Evolutionary conservation across 2,329 filamentous ascomycete species (phyloP), one percentile per base, ranked within the genome.

Genomic region (Venturia nashicola): DNA sequence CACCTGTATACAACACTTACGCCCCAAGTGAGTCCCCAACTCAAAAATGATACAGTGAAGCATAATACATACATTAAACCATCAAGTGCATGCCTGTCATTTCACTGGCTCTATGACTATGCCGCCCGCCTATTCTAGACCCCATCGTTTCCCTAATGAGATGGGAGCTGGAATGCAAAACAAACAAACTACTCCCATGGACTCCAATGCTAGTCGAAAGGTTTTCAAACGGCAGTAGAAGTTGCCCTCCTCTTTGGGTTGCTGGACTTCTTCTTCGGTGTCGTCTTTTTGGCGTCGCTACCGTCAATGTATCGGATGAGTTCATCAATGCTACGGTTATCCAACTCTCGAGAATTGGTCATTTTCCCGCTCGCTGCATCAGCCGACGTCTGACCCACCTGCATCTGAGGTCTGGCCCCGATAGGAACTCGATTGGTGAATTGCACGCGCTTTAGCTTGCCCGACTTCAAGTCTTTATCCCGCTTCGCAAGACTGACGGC

Each of bases 221-320:
- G 5, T 0, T 8, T n/a, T 36, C n/a, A n/a, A 32, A 27, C 36
- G 43, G 59, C 59, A 43, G 42, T n/a, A 63, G 61, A 27, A 42
- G 61, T n/a, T 23, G 42, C 23, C 34, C 46, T 63, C 46, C 42
- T 51, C 61, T 63, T 63, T 5, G 61, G 61, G 51, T 63, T 63
- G 32, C 27, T 48, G 34, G 59, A 32, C 61, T 57, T 63, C 36
- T 63, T 63, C 32, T 32, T 57, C 34, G 44, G 11, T 18, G 48
- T 40, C 16, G 34, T 63, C 61, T 63, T 63, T 46, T 77, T 77
- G 5, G 71, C 68, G 36, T 76, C 76, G 20, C 72, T 81, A 43
- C 92, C 93, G 75, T 97, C 94, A 69, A 99, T 97, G 76, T 93
- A 97, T 76, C 89, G 90, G 73, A 99, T 81, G 48, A 99, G 79